phyloP scores from a whole-genome alignment of 352 stramenopile species.

The Phytophthora sojae region DNA sequence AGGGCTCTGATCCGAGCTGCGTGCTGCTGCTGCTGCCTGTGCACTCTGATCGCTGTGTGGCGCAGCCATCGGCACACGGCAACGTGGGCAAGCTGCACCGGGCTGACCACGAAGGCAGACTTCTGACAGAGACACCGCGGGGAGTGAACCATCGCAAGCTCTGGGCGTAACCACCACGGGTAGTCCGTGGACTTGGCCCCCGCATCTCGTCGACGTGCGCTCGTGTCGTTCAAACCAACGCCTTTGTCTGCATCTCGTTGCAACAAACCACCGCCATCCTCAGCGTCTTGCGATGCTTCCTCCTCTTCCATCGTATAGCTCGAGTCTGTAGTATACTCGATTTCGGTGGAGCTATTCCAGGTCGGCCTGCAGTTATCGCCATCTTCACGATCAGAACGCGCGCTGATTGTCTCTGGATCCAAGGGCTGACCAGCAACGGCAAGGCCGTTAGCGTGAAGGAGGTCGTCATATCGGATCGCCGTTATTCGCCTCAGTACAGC shows the following conservation, averaged over 20 bases:
- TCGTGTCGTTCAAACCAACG: conserved; percentile 10
- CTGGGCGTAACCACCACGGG: conserved; percentile 43
- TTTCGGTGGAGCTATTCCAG: conserved; percentile 7
- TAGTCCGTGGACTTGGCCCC: conserved; percentile 16
- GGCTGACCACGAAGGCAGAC: conserved; percentile 13
- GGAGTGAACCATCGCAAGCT: conserved; percentile 42
- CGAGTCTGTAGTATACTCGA: not conserved
- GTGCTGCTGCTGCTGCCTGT: conserved; percentile 1
- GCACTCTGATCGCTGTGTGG: conserved; percentile 3
- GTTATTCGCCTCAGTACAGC: conserved; percentile 25
- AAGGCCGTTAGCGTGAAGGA: conserved; percentile 29
- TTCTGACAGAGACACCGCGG: conserved; percentile 37
- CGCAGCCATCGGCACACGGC: conserved; percentile 48
- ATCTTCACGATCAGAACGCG: not conserved
- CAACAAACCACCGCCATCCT: not conserved
- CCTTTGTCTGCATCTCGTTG: conserved; percentile 7
- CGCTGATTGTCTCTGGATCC: not conserved
- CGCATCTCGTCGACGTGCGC: not conserved
- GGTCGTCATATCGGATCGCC: conserved; percentile 29
- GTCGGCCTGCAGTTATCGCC: not conserved
- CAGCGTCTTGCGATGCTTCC: not conserved
- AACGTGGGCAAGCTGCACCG: conserved; percentile 26
- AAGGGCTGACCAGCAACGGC: not conserved
- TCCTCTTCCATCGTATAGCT: conserved; percentile 1
- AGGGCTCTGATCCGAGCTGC: not conserved